These are phyloP conservation scores for Moniliophthora roreri DNA, from an alignment of 1,284 basidiomycete species.

Conservation along the genomic window DNA sequence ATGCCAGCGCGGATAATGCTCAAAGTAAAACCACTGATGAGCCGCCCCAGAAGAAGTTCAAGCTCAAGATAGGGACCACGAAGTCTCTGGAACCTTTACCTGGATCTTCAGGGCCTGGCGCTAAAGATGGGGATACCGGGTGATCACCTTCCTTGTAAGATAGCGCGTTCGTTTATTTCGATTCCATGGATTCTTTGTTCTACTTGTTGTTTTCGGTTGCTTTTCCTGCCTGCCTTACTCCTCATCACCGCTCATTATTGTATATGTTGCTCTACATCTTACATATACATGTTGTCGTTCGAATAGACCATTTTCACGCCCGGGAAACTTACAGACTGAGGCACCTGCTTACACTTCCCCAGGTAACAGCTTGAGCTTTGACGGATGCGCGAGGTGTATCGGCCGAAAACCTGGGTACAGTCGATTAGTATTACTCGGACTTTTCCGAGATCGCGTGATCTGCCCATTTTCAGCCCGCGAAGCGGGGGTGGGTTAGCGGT, in stretches of 20 bases:
- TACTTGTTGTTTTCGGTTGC: neutral
- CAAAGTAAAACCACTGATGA: slow-evolving; percentile 54
- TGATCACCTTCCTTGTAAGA: slow-evolving; percentile 22
- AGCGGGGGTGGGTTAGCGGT: no score
- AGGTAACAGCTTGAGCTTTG: no score
- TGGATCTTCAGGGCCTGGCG: slow-evolving; percentile 55
- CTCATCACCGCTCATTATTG: slow-evolving; percentile 2
- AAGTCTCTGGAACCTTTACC: slow-evolving; percentile 2
- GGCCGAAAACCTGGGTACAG: no score
- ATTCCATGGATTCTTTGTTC: neutral
- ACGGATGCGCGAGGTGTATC: no score
- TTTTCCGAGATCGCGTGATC: no score
- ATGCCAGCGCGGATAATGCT: slow-evolving; percentile 19
- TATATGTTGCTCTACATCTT: slow-evolving; percentile 5
- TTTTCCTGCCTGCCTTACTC: neutral
- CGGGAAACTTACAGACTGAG: no score
- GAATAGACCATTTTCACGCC: neutral
- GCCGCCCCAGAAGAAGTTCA: slow-evolving; percentile 66
- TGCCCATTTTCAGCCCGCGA: no score
- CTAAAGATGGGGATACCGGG: slow-evolving; percentile 77
- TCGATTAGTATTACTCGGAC: no score
- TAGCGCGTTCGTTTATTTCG: neutral
- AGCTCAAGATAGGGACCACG: slow-evolving; percentile 61
- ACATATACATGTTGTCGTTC: slow-evolving; percentile 5
- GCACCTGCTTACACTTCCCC: no score